Conservation (phyloP, 305 asterid genomes). For the Fraxinus dipetala region DNA sequence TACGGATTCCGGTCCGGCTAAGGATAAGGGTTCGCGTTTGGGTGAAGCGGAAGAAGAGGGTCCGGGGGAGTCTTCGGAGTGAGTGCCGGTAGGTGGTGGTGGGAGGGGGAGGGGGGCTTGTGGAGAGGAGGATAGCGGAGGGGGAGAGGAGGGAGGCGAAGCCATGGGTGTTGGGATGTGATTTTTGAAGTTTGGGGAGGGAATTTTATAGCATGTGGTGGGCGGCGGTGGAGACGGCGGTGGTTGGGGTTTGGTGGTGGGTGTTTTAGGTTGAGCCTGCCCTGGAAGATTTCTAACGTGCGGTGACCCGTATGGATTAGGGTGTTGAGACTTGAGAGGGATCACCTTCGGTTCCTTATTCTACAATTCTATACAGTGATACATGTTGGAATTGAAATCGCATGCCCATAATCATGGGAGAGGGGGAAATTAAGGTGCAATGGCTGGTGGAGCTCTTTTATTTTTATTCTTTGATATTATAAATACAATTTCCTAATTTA, state of each 20-base stretch:
- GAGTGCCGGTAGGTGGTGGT: conserved; percentile 11
- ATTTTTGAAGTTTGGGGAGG: conserved; percentile 8
- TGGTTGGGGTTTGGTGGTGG: not conserved
- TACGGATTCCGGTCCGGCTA: conserved; percentile 26
- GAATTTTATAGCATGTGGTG: conserved; percentile 7
- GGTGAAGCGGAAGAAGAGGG: conserved; percentile 32
- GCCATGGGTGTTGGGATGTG: conserved; percentile 15
- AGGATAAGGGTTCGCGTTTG: conserved; percentile 17
- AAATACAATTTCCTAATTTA: not conserved
- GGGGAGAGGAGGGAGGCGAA: conserved; percentile 31
- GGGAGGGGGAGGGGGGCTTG: conserved; percentile 10
- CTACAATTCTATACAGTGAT: conserved; percentile 21
- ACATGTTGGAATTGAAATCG: not conserved
- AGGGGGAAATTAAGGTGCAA: not conserved
- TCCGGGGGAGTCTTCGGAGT: conserved; percentile 23
- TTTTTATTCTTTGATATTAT: not conserved
- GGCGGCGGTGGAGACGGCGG: conserved; percentile 18
- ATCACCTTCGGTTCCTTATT: conserved; percentile 24
- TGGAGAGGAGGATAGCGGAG: not conserved
- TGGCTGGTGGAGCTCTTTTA: not conserved
- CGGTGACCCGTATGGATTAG: conserved; percentile 25
- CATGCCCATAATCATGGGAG: not conserved
- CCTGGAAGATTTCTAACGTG: conserved; percentile 18
- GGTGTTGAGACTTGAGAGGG: conserved; percentile 18
- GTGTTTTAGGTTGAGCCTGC: conserved; percentile 10